Conservation (phyloP, 306 rosid species). For the Castanospermum australe region DNA sequence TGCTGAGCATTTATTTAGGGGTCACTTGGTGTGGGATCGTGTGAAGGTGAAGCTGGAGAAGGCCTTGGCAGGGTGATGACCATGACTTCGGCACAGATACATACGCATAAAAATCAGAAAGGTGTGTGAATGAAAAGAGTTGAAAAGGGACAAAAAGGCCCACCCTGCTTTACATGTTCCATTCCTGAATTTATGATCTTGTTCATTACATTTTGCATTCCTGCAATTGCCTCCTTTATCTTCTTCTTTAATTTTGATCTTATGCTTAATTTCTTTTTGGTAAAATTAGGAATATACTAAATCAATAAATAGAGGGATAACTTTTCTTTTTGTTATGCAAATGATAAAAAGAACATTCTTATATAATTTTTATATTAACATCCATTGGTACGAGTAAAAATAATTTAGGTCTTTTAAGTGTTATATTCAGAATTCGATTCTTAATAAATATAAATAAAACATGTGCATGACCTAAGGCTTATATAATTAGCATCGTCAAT, state of each 20-base stretch:
- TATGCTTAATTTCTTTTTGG: constrained; percentile 16
- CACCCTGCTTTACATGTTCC: constrained; percentile 2
- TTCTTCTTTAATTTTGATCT: neutral
- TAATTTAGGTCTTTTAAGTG: no score
- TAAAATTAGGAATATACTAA: constrained; percentile 27
- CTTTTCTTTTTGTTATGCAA: constrained; percentile 2
- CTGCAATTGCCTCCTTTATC: neutral
- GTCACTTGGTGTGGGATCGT: constrained; percentile 49
- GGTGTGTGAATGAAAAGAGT: neutral
- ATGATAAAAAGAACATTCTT: no score
- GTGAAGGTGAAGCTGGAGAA: constrained; percentile 34
- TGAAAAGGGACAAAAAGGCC: constrained; percentile 13
- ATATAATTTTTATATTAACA: no score
- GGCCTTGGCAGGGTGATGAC: neutral
- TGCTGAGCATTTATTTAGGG: constrained; percentile 28
- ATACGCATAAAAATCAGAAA: neutral
- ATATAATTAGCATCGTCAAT: no score
- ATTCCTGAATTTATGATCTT: neutral
- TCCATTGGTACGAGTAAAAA: no score
- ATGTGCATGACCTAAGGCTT: no score
- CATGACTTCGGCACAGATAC: neutral
- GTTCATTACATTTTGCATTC: neutral
- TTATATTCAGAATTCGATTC: no score
- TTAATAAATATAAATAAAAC: no score
- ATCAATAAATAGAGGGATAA: neutral